Evolutionary conservation across 768 basidiomycete genomes (phyloP).

Genomic region (Trichaptum fuscoviolaceum): DNA sequence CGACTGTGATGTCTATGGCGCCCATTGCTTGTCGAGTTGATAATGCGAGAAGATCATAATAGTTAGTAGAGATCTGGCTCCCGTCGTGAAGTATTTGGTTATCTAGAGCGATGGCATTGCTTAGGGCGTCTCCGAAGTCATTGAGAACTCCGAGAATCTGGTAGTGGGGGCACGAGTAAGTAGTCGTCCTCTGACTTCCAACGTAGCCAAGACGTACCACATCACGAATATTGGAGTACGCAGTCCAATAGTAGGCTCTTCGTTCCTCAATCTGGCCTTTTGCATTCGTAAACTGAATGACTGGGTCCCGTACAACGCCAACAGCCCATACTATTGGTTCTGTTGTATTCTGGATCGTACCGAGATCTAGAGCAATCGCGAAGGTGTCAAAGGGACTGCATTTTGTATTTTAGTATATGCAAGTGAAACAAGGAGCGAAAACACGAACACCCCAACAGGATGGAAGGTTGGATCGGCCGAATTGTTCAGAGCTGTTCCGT

Average conservation of each 20-base stretch:
- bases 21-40: background rate
- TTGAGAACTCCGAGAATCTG: conserved; percentile 1
- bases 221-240: background rate
- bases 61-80: background rate
- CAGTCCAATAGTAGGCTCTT: background rate
- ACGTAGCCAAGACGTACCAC: background rate
- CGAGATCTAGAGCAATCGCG: conserved; percentile 1
- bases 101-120: background rate
- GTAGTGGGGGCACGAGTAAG: background rate
- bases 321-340: background rate
- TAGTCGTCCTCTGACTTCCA: background rate
- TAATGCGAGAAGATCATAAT: background rate
- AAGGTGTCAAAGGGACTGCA: background rate
- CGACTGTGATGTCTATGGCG: conserved; percentile 2
- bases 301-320: conserved; percentile 3
- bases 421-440: background rate
- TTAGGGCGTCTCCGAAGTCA: background rate
- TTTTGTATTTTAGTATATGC: background rate
- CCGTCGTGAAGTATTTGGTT: background rate
- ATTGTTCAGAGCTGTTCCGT: background rate
- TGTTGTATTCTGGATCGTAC: background rate
- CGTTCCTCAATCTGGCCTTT: background rate
- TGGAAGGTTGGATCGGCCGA: background rate
- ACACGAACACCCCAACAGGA: background rate
- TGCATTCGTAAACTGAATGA: background rate